phyloP scores from a whole-genome alignment of 345 rosid species.

The Populus alba region DNA sequence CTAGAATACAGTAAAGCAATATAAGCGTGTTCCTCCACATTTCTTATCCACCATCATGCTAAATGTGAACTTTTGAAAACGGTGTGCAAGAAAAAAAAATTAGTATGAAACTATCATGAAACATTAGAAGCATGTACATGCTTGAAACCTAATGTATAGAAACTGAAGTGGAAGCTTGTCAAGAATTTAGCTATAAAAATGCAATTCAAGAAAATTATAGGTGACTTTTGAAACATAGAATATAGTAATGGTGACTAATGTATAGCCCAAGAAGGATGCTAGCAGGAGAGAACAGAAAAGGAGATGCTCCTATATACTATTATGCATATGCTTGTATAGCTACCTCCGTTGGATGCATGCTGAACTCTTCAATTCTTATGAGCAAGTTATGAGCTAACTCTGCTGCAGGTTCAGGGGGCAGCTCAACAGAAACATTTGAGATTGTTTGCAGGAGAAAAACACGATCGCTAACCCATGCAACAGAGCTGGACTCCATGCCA shows the following conservation, averaged over 20 bases:
- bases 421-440: conserved; percentile 79
- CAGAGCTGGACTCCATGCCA: conserved; percentile 43
- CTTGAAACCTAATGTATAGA: neutral
- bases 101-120: neutral
- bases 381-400: conserved; percentile 83
- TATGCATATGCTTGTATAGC: neutral
- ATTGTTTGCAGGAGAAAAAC: conserved; percentile 89
- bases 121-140: neutral
- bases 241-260: neutral
- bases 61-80: neutral
- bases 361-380: conserved; percentile 69
- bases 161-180: neutral
- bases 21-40: too few species aligned
- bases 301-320: neutral
- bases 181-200: neutral
- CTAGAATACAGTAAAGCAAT: too few species aligned
- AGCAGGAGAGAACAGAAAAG: neutral
- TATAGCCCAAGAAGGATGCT: neutral
- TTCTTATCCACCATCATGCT: neutral
- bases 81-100: neutral
- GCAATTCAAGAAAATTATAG: conserved; percentile 1
- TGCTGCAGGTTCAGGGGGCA: conserved; percentile 83
- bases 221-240: neutral
- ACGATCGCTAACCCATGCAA: conserved; percentile 87
- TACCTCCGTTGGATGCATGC: conserved; percentile 92